phyloP scores from a whole-genome alignment of 2,329 filamentous ascomycete genomes.

The Tolypocladium paradoxum region DNA sequence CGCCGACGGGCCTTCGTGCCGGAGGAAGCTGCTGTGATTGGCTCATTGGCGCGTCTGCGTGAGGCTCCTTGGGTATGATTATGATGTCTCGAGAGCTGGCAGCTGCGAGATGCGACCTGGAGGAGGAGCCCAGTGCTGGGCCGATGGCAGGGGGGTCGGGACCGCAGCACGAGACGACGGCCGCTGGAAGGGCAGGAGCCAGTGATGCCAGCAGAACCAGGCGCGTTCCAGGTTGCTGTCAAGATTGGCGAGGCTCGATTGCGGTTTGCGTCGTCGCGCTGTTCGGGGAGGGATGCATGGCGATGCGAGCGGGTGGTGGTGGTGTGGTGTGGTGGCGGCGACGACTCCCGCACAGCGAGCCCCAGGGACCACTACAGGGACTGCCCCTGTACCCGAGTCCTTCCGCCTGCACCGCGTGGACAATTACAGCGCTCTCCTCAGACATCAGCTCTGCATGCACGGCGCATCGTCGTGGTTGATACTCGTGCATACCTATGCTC shows the following conservation, averaged over 20 bases:
- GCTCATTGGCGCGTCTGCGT: constrained; percentile 18
- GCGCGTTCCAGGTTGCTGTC: too few species aligned
- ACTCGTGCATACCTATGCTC: too few species aligned
- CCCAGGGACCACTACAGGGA: too few species aligned
- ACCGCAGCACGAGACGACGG: too few species aligned
- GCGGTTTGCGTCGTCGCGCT: too few species aligned
- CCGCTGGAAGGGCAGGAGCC: too few species aligned
- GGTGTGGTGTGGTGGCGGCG: not conserved
- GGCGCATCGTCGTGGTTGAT: not conserved
- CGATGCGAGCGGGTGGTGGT: not conserved
- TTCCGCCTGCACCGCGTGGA: too few species aligned
- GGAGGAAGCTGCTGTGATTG: constrained; percentile 28
- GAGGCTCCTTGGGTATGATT: too few species aligned
- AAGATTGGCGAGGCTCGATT: too few species aligned
- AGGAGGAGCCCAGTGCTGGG: not conserved
- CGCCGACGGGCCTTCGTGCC: constrained; percentile 14
- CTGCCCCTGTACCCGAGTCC: too few species aligned
- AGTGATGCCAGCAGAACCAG: too few species aligned
- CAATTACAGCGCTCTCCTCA: too few species aligned
- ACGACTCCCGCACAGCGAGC: not conserved
- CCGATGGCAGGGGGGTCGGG: not conserved
- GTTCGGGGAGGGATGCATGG: not conserved
- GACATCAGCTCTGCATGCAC: not conserved
- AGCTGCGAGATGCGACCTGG: not conserved
- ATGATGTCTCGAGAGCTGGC: not conserved